Base-by-base conservation (phyloP, 306 rosid genomes). In the Erythrophleum fordii region DNA sequence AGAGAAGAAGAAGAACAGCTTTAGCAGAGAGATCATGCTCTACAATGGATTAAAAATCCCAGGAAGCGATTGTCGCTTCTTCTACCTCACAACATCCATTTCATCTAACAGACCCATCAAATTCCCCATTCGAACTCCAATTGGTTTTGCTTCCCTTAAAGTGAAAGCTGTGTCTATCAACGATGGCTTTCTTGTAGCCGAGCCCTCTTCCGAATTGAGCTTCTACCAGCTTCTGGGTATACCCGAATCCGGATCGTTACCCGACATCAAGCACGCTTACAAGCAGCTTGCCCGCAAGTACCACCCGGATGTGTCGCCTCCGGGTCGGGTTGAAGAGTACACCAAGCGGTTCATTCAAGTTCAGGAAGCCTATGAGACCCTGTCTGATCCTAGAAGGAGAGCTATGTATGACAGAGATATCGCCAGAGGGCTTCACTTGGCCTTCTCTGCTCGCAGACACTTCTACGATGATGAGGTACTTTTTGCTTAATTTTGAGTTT, bases 301-400 rank as follows among this genome's bases (percentile, higher is more conserved):
- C 77, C 99, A 95, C 71, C 97, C 97, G 17, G 99, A 95, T 31
- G 97, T 95, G 17, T 92, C 99, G 2, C 99, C 99, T 0, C 91
- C 97, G 78, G 99, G 29, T 80, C 90, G 85, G 88, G 88, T 85
- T 28, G 92, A 93, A 18, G 99, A 92, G 85, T 84, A 90, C 64
- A 95, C 99, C 2, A 84, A 78, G 73, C 74, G 85, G 85, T 95
- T 95, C 64, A 88, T 95, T 79, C 90, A 69, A 62, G 89, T 95
- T 4, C 97, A 88, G 69, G 94, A 93, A 86, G 99, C 99, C 6
- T 95, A 95, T 37, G 99, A 95, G 83, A 93, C 93, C 2, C 65
- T 95, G 29, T 90, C 95, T 23, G 99, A 95, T 83, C 92, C 97
- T 0, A 29, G 86, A 1, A 69, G 80, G 17, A 82, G 91, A 62